phyloP scores from a whole-genome alignment of 257 asterid genomes.

The Solanum acaule region DNA sequence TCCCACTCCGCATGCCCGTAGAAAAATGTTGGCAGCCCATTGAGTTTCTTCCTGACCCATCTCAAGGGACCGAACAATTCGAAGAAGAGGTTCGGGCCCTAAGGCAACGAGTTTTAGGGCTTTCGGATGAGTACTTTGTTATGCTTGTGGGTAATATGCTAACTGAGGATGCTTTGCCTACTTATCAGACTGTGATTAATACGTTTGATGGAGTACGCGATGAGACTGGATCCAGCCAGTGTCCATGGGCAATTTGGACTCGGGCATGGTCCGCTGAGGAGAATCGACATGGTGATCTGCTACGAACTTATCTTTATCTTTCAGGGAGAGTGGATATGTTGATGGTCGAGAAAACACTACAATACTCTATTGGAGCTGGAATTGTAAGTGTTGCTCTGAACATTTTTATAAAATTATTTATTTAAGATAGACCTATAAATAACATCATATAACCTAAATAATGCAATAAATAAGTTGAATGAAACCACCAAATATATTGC shows the following conservation, averaged over 20 bases:
- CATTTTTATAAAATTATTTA: background rate
- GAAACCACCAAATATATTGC: background rate
- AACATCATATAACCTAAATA: background rate
- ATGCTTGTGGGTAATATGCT: too few relatives aligned
- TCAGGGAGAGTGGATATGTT: too few relatives aligned
- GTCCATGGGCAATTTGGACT: slow-evolving; percentile 18
- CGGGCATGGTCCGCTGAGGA: too few relatives aligned
- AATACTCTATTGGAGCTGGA: slow-evolving; percentile 28
- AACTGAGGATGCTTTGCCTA: slow-evolving; percentile 14
- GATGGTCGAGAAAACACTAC: too few relatives aligned
- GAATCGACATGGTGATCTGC: too few relatives aligned
- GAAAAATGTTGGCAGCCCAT: slow-evolving; percentile 32
- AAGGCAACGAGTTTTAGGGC: too few relatives aligned
- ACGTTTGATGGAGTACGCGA: slow-evolving; percentile 14
- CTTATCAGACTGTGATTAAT: slow-evolving; percentile 17
- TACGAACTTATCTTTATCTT: too few relatives aligned
- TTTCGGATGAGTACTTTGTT: too few relatives aligned
- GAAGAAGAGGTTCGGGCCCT: too few relatives aligned
- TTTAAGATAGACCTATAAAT: background rate
- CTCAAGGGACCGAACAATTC: background rate
- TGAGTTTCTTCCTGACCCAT: slow-evolving; percentile 26
- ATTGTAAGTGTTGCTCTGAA: slow-evolving; percentile 1
- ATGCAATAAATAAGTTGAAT: too few relatives aligned
- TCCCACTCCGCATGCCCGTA: slow-evolving; percentile 21
- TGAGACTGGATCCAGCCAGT: slow-evolving; percentile 23